Base-by-base conservation (phyloP, 441 rosid genomes). In the Theobroma grandiflorum region DNA sequence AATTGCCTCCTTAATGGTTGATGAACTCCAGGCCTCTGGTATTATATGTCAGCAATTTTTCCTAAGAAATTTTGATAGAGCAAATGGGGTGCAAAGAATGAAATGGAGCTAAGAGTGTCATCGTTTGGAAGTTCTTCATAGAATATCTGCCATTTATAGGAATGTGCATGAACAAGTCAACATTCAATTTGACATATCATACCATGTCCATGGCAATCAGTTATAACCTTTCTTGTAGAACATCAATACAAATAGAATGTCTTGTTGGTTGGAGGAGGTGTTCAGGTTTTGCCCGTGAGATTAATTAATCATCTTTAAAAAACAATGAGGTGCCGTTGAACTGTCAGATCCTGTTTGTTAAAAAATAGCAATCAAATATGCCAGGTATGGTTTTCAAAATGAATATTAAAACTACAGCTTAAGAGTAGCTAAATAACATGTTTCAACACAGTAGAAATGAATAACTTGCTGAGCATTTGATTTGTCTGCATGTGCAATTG, bases 61-160 rank as follows among this genome's bases (percentile, higher is more conserved):
- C 77, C 66, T 58, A 71, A 71, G 63, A 72, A 62, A 55, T 61
- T 16, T 37, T 12, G 49, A 72, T 72, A 2, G 4, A 16, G 75
- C 15, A 38, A 37, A 18, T 52, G 12, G 49, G 37, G 2, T 59
- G 55, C 22, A 58, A 58, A 74, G 77, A 57, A 75, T n/a, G 12
- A 45, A 26, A 20, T 57, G 66, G 8, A 40, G 50, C 50, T 22
- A 14, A 57, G 52, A 20, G 52, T 57, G 37, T 22, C 40, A 40
- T 40, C 7, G 31, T 74, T 42, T 10, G 4, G 64, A 74, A 57
- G 77, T 20, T 52, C 61, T 72, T 18, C 22, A 74, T 40, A 14
- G 16, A 74, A 38, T 40, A 74, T 40, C 65, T 40, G 37, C 37
- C 22, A n/a, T 57, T 57, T 20, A 40, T 57, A n/a, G 66, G 10